These are phyloP conservation scores for Xylariaceae sp. DNA, from an alignment of 2,329 filamentous ascomycete species.

Conservation along the genomic window DNA sequence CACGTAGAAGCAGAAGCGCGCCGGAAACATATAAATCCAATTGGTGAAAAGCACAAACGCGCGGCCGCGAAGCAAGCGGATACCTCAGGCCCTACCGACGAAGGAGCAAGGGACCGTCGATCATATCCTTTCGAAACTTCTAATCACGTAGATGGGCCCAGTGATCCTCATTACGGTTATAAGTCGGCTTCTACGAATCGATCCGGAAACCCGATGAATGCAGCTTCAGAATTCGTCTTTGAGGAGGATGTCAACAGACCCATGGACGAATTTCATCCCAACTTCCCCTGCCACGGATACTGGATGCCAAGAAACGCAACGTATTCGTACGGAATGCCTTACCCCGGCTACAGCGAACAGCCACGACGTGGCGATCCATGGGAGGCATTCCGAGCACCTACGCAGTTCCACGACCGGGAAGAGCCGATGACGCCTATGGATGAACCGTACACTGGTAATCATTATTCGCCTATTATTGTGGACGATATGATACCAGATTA, in stretches of 20 bases:
- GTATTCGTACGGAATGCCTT: not conserved
- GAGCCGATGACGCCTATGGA: slow-evolving; percentile 18
- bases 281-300: not conserved
- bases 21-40: not conserved
- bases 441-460: not conserved
- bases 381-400: not conserved
- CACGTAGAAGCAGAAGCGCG: not conserved
- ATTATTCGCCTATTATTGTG: slow-evolving; percentile 7
- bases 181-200: not conserved
- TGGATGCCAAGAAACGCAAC: not conserved
- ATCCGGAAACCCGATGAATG: not conserved
- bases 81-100: not conserved
- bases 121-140: not conserved
- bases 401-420: slow-evolving; percentile 6
- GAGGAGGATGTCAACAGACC: not conserved
- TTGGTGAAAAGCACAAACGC: not conserved
- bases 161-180: not conserved
- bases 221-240: not conserved
- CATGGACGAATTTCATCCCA: not conserved
- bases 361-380: not conserved
- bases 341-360: not conserved
- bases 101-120: not conserved
- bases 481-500: slow-evolving; percentile 18
- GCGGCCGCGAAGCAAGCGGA: not conserved
- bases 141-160: not conserved